Evolutionary conservation across 441 rosid genomes (phyloP).

Genomic region (Jatropha multifida): DNA sequence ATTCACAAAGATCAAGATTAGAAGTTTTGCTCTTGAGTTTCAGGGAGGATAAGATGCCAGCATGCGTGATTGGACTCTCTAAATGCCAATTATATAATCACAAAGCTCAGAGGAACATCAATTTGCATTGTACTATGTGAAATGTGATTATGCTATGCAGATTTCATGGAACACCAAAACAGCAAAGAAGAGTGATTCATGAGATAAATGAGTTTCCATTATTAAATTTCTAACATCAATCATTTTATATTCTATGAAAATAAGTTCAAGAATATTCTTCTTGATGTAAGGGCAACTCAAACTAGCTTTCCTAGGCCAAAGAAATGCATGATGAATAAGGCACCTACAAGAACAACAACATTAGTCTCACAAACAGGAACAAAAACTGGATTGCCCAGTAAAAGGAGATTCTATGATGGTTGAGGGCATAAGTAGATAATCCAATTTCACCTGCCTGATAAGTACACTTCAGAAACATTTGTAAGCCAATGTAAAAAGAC

Average conservation of each 20-base stretch:
- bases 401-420: background rate
- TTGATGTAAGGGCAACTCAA: background rate
- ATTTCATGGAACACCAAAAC: slow-evolving; percentile 7
- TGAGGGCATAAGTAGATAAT: background rate
- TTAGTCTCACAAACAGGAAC: background rate
- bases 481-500: slow-evolving; percentile 1
- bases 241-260: background rate
- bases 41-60: slow-evolving; percentile 8
- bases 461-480: slow-evolving; percentile 8
- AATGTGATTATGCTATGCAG: background rate
- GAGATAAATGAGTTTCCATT: background rate
- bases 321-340: background rate
- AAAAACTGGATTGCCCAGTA: slow-evolving; percentile 1
- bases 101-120: background rate
- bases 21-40: background rate
- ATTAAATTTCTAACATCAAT: background rate
- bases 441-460: background rate
- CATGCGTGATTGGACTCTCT: slow-evolving; percentile 3
- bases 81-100: background rate
- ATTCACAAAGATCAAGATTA: background rate
- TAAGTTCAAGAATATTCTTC: background rate
- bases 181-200: background rate
- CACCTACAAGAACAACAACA: background rate
- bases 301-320: slow-evolving; percentile 1
- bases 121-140: background rate